Evolutionary conservation across 2,329 filamentous ascomycete species (phyloP), one percentile per base, ranked within the genome.

Genomic region (Taxawa tesnikishii): DNA sequence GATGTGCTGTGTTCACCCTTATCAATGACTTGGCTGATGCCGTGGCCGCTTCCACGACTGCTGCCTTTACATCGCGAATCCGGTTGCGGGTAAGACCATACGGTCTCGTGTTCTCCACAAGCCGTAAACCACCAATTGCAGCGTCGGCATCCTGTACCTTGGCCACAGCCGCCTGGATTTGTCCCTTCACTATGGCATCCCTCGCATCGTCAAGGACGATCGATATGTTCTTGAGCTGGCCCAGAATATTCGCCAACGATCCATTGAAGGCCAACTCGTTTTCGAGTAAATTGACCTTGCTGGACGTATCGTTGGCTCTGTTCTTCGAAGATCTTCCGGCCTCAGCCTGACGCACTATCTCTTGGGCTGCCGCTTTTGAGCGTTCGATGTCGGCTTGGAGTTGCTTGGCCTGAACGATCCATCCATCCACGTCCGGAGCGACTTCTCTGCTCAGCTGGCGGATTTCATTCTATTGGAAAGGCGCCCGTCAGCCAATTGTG

Each of bases 371-470:
- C 11, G 73, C 69, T 47, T 83, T 79, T 15, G 84, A 88, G 28
- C 74, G 72, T 46, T 83, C 74, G 42, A 94, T 88, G 50, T 94
- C 88, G 39, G 78, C 72, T 53, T 93, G 83, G 6, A 94, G 70
- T 32, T 78, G 74, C 55, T 83, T 83, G 29, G 87, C 84, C 54
- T 90, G 83, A 31, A 68, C 62, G 35, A 92, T 82, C 88, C 88
- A 96, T 31, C 77, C 72, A 49, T 84, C 80, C 31, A 94, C 79
- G 47, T 92, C 80, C 24, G 77, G 72, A 35, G 78, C 80, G 12
- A 76, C 80, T 43, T 84, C 75, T 49, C 75, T 72, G 55, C 87
- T 92, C 39, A 90, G 73, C 14, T 63, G 56, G 42, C 77, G 79
- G 37, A 96, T 79, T 46, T 92, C 77, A 38, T 68, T 59, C 75